Base-by-base conservation (phyloP, 139 green algal species). In the Chlamydomonas urium region DNA sequence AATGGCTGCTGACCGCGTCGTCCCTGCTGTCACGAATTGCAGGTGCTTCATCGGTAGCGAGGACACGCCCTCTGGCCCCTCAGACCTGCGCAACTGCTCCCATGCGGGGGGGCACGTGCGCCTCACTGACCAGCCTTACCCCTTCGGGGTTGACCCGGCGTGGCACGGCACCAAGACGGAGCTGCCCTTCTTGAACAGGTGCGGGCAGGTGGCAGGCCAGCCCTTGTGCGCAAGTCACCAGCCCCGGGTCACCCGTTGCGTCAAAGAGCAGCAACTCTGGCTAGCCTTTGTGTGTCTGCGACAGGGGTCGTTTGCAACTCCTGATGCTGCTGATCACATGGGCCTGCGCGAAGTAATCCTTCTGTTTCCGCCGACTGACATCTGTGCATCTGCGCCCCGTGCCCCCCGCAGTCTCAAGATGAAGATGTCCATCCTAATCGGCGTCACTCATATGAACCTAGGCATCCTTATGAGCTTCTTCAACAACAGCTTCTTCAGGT, bases 401-500 rank as follows among this genome's bases (percentile, higher is more conserved):
- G n/a, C n/a, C n/a, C n/a, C n/a, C n/a, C n/a, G n/a, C n/a, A 50
- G 42, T 5, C 53, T 99, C 66, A 99, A 99, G 83, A 99, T 99
- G 95, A 99, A 99, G 89, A 96, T 98, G 91, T 91, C 76, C 59
- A 98, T 99, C 75, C 23, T 99, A 28, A 73, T 99, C 66, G 95
- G 86, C 48, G 85, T 96, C 0, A 68, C 77, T 31, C 95, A 99
- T 78, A 99, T 98, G 94, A 92, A 95, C 71, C 66, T 91, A 4
- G 94, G 94, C 58, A 97, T 98, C 61, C 45, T 96, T 23, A 87
- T 96, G 69, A 91, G 79, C 31, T 75, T 90, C 57, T 93, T 91
- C 81, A 98, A 98, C 82, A 88, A 96, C 65, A 38, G 79, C 36
- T 94, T 91, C 82, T 96, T 92, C 82, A 74, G 82, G 24, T 72